Percentiles rank a stretch among this genome's conserved stretches.
phyloP scores from a whole-genome alignment of 2,329 filamentous ascomycete species.

The Hortaea werneckii region DNA sequence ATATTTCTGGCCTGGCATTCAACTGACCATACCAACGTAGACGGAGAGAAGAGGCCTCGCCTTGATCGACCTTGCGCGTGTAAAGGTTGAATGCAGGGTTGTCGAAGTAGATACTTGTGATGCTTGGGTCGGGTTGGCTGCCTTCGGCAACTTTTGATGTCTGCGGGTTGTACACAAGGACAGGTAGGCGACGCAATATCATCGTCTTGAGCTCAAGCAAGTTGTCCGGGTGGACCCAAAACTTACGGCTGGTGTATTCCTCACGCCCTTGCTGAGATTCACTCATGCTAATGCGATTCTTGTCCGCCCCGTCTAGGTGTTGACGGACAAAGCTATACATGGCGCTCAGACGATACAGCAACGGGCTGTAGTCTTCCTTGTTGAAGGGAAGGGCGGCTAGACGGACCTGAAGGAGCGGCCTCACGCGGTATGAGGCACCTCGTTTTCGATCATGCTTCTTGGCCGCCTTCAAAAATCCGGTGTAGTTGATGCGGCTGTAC shows the following conservation, averaged over 20 bases:
- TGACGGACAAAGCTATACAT: conserved; percentile 95
- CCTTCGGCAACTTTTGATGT: conserved; percentile 72
- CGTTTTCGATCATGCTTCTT: conserved; percentile 98
- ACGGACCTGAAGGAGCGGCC: conserved; percentile 83
- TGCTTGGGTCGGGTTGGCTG: conserved; percentile 68
- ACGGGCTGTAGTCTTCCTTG: conserved; percentile 82
- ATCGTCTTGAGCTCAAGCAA: conserved; percentile 93
- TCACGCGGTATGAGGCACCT: conserved; percentile 74
- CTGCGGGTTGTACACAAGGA: conserved; percentile 86
- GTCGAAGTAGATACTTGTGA: conserved; percentile 95
- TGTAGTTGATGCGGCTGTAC: conserved; percentile 94
- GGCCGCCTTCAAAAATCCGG: conserved; percentile 91
- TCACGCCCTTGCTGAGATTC: conserved; percentile 14
- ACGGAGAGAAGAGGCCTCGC: conserved; percentile 71
- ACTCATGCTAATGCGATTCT: conserved; percentile 10
- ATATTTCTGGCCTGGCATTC: conserved; percentile 65
- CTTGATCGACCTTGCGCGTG: conserved; percentile 68
- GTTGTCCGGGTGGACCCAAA: conserved; percentile 96
- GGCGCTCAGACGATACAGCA: conserved; percentile 78
- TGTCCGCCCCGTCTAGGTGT: conserved; percentile 53
- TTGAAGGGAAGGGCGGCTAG: conserved; percentile 87
- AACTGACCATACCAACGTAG: conserved; percentile 89
- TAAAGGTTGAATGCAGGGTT: conserved; percentile 79
- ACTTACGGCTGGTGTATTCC: conserved; percentile 25
- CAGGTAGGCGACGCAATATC: conserved; percentile 79